phyloP scores from a whole-genome alignment of 139 green algal genomes.

The Tetratostichococcus sp. region DNA sequence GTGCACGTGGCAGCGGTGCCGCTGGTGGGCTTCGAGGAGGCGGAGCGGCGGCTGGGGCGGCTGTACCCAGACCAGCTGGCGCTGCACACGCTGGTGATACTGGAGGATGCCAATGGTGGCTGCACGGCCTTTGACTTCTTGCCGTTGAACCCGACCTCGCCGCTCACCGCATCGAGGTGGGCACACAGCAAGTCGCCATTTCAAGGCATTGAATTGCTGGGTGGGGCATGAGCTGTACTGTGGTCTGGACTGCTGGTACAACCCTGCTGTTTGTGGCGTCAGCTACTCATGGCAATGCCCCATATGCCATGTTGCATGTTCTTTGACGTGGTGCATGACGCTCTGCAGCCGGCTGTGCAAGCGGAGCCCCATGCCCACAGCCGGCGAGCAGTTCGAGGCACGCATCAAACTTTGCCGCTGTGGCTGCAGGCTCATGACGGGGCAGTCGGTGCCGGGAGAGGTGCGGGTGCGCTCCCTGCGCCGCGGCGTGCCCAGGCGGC shows the following conservation, averaged over 20 bases:
- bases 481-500: not conserved
- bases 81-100: conserved; percentile 5
- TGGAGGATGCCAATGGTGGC: not conserved
- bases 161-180: not conserved
- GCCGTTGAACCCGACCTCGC: conserved; percentile 8
- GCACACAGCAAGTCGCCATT: no score
- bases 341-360: no score
- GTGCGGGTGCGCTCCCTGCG: not conserved
- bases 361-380: no score
- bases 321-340: no score
- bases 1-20: conserved; percentile 1
- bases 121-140: conserved; percentile 27
- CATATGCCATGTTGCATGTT: no score
- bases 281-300: no score
- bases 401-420: no score
- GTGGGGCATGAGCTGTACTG: no score
- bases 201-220: no score
- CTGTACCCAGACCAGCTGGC: not conserved
- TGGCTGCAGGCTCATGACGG: not conserved
- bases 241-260: no score
- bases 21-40: not conserved
- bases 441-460: not conserved
- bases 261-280: no score
- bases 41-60: not conserved
- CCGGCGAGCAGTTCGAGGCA: no score